These are phyloP conservation scores for Asparagopsis taxiformis DNA, from an alignment of 31 red algal genomes.

Conservation along the genomic window DNA sequence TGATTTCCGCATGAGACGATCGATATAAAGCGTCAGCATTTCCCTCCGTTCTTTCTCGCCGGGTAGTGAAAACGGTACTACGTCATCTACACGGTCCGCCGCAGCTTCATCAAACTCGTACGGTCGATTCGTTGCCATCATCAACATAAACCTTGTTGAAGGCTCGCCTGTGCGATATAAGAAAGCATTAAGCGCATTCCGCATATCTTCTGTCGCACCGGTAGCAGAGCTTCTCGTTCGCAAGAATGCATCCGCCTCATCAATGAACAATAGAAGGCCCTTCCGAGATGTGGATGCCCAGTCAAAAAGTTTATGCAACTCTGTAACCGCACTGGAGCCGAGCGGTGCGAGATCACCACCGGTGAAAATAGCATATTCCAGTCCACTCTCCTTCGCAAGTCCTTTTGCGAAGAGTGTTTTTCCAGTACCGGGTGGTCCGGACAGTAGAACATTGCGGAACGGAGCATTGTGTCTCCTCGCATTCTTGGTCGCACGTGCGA, in stretches of 20 bases:
- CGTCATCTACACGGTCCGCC: constrained; percentile 86
- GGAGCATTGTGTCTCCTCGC: constrained; percentile 65
- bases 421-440: constrained; percentile 97
- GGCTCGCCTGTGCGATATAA: constrained; percentile 83
- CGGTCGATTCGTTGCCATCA: constrained; percentile 87
- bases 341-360: constrained; percentile 91
- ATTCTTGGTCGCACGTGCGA: constrained; percentile 74
- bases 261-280: constrained; percentile 83
- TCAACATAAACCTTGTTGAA: constrained; percentile 79
- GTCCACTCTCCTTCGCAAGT: constrained; percentile 69
- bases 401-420: constrained; percentile 98
- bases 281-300: constrained; percentile 74
- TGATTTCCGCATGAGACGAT: constrained; percentile 45
- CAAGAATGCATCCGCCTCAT: constrained; percentile 93
- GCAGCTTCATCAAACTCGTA: constrained; percentile 89
- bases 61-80: constrained; percentile 74
- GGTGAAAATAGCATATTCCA: constrained; percentile 93
- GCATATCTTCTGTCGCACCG: constrained; percentile 81
- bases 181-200: constrained; percentile 89
- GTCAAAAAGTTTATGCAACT: constrained; percentile 91
- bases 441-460: constrained; percentile 86
- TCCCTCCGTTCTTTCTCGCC: constrained; percentile 63
- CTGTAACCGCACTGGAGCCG: constrained; percentile 73
- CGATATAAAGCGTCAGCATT: constrained; percentile 77
- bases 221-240: constrained; percentile 70